Evolutionary conservation across 1,284 basidiomycete species (phyloP), one percentile per base, ranked within the genome.

Genomic region (Golubevia pallescens): DNA sequence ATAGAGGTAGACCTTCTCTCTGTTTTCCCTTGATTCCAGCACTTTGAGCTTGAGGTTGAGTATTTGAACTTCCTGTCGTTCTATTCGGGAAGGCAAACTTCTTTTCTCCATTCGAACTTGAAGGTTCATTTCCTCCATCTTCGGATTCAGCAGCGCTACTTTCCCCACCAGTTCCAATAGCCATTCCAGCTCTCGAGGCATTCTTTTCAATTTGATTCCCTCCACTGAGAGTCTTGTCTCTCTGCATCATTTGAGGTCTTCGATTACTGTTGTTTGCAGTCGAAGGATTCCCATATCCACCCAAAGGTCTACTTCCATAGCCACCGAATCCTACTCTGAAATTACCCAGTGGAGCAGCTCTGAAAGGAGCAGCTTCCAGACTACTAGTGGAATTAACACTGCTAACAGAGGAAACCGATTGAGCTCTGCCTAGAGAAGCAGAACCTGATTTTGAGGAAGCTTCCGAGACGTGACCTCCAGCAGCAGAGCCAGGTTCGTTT

Each of bases 351-450:
- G 81, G 81, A 10, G 80, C 80, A 28, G 77, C 72, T 8, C 81
- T 75, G 53, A 84, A 84, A 8, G 81, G 81, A 0, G 69, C 79
- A 3, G 81, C 79, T 56, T 84, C 81, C 28, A 84, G 73, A 64
- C 80, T 83, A 62, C 73, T 77, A 16, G 79, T 78, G 68, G 77
- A 80, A 63, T 74, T 80, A 59, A 77, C 81, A 19, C 74, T 77
- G 66, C 77, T 80, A 21, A 80, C 75, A 8, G 75, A 78, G 59
- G 74, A 76, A 52, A 78, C 71, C n/a, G 81, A 84, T 66, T 75
- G 77, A 62, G 78, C 79, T 4, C 81, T 71, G 51, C 69, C 77
- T 2, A 84, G 14, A 34, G 58, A 34, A 10, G 24, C 28, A 24
- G 34, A 20, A n/a, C 19, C 13, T n/a, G 58, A 20, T 42, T 34